Conservation (phyloP, 1,284 basidiomycete genomes). For the Austroboletus olivaceoglutinosus region DNA sequence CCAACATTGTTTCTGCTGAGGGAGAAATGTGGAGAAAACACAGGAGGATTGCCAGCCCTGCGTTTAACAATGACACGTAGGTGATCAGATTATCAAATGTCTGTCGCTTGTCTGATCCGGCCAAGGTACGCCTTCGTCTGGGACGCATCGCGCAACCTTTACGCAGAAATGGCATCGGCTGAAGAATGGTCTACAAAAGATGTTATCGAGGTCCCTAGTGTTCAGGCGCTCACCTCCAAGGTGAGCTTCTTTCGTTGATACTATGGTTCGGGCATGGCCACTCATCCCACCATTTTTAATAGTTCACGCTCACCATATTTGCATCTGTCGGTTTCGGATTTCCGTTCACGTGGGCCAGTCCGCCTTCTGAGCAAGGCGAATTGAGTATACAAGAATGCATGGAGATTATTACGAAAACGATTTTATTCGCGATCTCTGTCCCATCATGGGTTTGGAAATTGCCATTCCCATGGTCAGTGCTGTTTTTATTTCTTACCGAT, state of each 20-base stretch:
- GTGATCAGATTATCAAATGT: slow-evolving; percentile 7
- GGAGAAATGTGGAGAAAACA: slow-evolving; percentile 50
- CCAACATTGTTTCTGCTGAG: slow-evolving; percentile 43
- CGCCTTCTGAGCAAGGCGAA: slow-evolving; percentile 35
- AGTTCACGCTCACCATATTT: slow-evolving; percentile 51
- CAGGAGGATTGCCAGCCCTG: slow-evolving; percentile 47
- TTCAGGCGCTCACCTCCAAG: slow-evolving; percentile 47
- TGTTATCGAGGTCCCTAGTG: slow-evolving; percentile 35
- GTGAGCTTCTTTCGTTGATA: slow-evolving; percentile 20
- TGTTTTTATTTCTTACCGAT: neutral
- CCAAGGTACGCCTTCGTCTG: slow-evolving; percentile 47
- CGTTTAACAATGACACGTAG: slow-evolving; percentile 49
- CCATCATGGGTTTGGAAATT: slow-evolving; percentile 46
- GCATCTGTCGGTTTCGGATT: slow-evolving; percentile 52
- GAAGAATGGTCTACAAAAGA: slow-evolving; percentile 44
- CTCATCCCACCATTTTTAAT: neutral
- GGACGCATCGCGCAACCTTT: slow-evolving; percentile 41
- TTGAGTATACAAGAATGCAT: slow-evolving; percentile 49
- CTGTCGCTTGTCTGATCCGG: neutral
- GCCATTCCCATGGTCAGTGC: slow-evolving; percentile 41
- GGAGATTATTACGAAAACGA: slow-evolving; percentile 35
- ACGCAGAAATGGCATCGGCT: slow-evolving; percentile 42
- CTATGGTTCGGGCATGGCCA: neutral
- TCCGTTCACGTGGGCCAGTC: slow-evolving; percentile 43
- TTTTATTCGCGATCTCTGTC: slow-evolving; percentile 27